Evolutionary conservation across 257 asterid genomes (phyloP), one percentile per base, ranked within the genome.

Genomic region (Ligustrum vulgare): DNA sequence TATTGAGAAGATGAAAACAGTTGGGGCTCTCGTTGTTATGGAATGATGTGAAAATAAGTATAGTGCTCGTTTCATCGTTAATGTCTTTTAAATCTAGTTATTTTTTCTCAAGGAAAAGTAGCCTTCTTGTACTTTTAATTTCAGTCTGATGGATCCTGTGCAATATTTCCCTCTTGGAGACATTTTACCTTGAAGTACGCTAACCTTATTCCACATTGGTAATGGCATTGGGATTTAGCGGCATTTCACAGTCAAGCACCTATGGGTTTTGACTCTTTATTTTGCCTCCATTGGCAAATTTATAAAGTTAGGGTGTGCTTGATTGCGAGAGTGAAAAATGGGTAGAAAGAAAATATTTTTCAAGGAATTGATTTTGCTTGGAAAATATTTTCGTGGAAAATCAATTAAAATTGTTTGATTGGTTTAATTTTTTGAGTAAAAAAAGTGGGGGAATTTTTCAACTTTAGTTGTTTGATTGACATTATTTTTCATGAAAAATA

Each of bases 11-110:
- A 69, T 85, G 87, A 83, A 83, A 76, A 79, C 84, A 33, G 68
- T 82, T 64, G 89, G 87, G 32, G 89, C 85, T 8, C 79, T 73
- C 47, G 89, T 80, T 60, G 82, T 80, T 6, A 34, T 82, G 89
- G 87, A 85, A 64, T 85, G 77, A 84, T 11, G 35, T 25, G n/a
- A 22, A 60, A 25, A 23, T 60, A 4, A 60, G n/a, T 60, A 25
- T 3, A 8, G 65, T 8, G 31, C 13, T 58, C 8, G 11, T 58
- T 58, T 22, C 15, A 9, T 58, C 32, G 8, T 22, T 60, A 9
- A 8, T 18, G 1, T 23, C 12, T 20, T 56, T 8, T 60, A 60
- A 60, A 23, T 60, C 34, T 56, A 20, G 64, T 25, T 10, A 25
- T 2, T 4, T 16, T 54, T 54, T 54, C 63, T 54, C 63, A n/a